Evolutionary conservation across 2,329 filamentous ascomycete genomes (phyloP), one percentile per base, ranked within the genome.

Genomic region (Biscogniauxia mediterranea): DNA sequence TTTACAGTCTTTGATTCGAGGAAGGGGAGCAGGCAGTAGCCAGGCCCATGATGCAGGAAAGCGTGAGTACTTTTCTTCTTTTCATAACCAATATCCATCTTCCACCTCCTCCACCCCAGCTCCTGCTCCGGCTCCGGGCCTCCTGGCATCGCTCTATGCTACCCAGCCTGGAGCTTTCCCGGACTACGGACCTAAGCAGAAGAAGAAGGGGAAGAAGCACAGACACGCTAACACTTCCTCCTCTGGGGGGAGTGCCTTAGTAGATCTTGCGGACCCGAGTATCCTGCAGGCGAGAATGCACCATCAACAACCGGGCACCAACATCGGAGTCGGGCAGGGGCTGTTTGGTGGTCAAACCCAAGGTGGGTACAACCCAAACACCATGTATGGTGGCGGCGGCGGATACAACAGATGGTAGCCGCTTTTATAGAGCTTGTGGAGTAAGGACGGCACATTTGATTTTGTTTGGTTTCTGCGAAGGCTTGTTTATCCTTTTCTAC

Each of bases 221-320:
- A 96, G 93, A 89, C 93, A 97, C 89, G 94, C 93, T 95, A 97
- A 97, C 92, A 97, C 94, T 94, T 97, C 93, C 91, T 98, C 94
- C 89, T 96, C 93, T 88, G 91, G 91, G 85, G 93, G 93, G 88
- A 92, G 92, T 91, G 93, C 92, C 85, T 88, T 97, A 94, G 93
- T 96, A 84, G 93, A 98, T 96, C 92, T 97, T 93, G 92, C 91
- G 85, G 93, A 98, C 92, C 94, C 94, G 86, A 97, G 92, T 86
- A 97, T 97, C 86, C 89, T 98, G 85, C 93, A 97, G 85, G 92
- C 92, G 80, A 92, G 93, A 86, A 90, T 96, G 85, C 93, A 96
- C 81, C 91, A 95, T 83, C 87, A 90, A 82, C 85, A 88, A 73
- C 89, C 90, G 81, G 71, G 71, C 57, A 90, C 88, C 81, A 90